Evolutionary conservation across 2,329 filamentous ascomycete species (phyloP), one percentile per base, ranked within the genome.

Genomic region (Fusarium algeriense): DNA sequence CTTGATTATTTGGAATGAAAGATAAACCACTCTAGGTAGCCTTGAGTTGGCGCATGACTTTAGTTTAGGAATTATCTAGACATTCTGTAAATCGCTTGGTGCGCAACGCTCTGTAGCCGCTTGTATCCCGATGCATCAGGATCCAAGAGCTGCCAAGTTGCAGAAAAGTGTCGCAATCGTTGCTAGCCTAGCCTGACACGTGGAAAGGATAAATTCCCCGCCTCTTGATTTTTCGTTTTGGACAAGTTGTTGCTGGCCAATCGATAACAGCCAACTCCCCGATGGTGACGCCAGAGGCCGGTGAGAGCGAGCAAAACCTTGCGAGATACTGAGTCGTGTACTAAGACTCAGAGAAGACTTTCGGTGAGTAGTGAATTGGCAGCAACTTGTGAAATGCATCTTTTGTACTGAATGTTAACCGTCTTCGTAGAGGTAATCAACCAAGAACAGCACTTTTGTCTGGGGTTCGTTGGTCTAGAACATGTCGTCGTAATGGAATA

Each of bases 111-210:
- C 20, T 41, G 52, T 41, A 38, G 44, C 49, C 20, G 55, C 34
- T 56, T 41, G 55, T 46, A 26, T 34, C 44, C 43, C 38, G 35
- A 54, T 37, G 35, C 35, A 44, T 28, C 41, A 26, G 32, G 34
- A 8, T 13, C 19, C 37, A 26, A 60, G 48, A 26, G 14, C 43
- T 60, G 38, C 55, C 32, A 62, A 66, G 45, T 52, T 56, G 43
- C 37, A 56, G 34, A 35, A 49, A 50, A 63, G 38, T 45, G 46
- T 52, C 45, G 41, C 45, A 52, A 41, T 66, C 40, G 38, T 28
- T 69, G 26, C 26, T 57, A 52, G 60, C 38, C 40, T 44, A n/a
- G n/a, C n/a, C n/a, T n/a, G 60, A 66, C 69, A 71, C 69, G 69
- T 69, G 69, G 69, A 69, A 55, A 41, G 19, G 13, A 34, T n/a